Evolutionary conservation across 1,284 basidiomycete species (phyloP), one percentile per base, ranked within the genome.

Genomic region (Sparassis latifolia): DNA sequence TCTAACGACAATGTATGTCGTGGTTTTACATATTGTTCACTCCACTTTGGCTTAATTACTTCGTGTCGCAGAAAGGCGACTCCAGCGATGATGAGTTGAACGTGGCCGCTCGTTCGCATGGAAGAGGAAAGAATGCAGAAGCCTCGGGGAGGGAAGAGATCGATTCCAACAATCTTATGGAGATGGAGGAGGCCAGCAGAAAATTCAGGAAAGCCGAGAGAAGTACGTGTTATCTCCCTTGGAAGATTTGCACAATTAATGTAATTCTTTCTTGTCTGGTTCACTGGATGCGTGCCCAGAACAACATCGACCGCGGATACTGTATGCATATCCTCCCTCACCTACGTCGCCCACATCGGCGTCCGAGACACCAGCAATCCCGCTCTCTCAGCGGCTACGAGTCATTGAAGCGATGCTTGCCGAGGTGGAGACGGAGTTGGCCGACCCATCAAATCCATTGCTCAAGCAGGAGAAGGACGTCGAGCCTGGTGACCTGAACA

Each of bases 401-500:
- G 63, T 72, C 2, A 69, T 91, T 3, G 83, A 86, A 56, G 71
- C 74, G 1, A 86, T 90, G 58, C 70, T 91, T 2, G 62, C 75
- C 0, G 69, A 79, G 1, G 71, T 91, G 10, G 89, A 91, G 61
- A 65, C 68, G 0, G 88, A 90, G 61, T 69, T 89, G 12, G 74
- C 79, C 0, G 84, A 89, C 59, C 86, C 84, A 2, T 77, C 84
- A 2, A 87, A 63, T 63, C 82, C 82, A 4, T 66, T 79, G n/a
- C 60, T 87, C 62, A 62, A 63, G 37, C 77, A 68, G 68, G 80
- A 66, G 62, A 70, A 56, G 9, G 79, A 81, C 48, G 75, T 83
- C 7, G 86, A 89, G 62, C 78, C 86, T 0, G 87, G 84, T 4
- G 84, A 86, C 61, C 74, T 91, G 52, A 82, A 90, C 56, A 76